Evolutionary conservation across 495 filamentous ascomycete species (phyloP).

Genomic region (Penicillium psychrofluorescens): DNA sequence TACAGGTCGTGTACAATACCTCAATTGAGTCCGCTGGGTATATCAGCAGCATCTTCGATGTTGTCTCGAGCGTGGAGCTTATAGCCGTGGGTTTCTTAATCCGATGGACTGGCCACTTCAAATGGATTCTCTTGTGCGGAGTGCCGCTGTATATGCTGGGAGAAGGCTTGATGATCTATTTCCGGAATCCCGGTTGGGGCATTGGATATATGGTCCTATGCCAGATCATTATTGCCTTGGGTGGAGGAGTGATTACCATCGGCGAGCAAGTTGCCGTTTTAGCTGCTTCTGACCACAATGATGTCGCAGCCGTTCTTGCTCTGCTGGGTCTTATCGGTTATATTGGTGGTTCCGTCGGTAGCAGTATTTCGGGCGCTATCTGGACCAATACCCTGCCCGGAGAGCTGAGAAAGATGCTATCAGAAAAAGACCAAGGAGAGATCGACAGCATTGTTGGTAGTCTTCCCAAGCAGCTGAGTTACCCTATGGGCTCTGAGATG

Average conservation of each 20-base stretch:
- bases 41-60: slow-evolving; percentile 43
- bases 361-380: slow-evolving; percentile 54
- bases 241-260: slow-evolving; percentile 52
- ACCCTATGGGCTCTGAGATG: slow-evolving; percentile 40
- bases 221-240: slow-evolving; percentile 65
- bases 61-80: slow-evolving; percentile 39
- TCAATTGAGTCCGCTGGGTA: slow-evolving; percentile 46
- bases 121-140: slow-evolving; percentile 45
- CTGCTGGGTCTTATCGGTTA: slow-evolving; percentile 52
- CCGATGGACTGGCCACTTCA: slow-evolving; percentile 48
- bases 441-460: slow-evolving; percentile 44
- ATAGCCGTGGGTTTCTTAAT: slow-evolving; percentile 47
- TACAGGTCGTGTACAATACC: slow-evolving; percentile 63
- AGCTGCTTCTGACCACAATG: slow-evolving; percentile 55
- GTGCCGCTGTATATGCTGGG: slow-evolving; percentile 53
- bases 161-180: slow-evolving; percentile 55
- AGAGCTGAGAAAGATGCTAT: slow-evolving; percentile 48
- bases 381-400: slow-evolving; percentile 55
- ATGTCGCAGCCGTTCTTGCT: slow-evolving; percentile 60
- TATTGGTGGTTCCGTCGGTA: slow-evolving; percentile 60
- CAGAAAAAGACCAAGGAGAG: slow-evolving; percentile 29
- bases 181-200: slow-evolving; percentile 50
- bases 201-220: slow-evolving; percentile 66
- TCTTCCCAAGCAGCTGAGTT: slow-evolving; percentile 44
- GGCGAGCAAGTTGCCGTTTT: slow-evolving; percentile 61